phyloP scores from a whole-genome alignment of 495 filamentous ascomycete species.

The Tuber umbilicatum region DNA sequence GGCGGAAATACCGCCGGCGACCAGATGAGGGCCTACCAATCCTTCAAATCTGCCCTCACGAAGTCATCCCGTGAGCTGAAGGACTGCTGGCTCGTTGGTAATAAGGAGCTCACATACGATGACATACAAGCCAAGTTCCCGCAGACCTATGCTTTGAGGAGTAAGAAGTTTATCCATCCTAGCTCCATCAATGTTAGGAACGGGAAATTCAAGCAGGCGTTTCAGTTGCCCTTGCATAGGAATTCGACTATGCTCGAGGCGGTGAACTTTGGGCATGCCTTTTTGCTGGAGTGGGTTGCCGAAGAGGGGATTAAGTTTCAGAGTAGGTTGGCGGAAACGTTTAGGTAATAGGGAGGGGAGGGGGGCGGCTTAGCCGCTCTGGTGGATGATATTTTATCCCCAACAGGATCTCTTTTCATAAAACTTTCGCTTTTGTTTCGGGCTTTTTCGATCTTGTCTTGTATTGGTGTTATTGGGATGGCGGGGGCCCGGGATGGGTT shows the following conservation, averaged over 20 bases:
- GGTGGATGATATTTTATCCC: not conserved
- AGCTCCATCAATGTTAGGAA: constrained; percentile 14
- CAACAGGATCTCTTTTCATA: not conserved
- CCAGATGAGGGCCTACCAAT: constrained; percentile 28
- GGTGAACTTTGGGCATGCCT: constrained; percentile 37
- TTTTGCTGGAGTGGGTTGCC: constrained; percentile 37
- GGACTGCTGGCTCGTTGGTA: constrained; percentile 37
- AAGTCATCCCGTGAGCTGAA: constrained; percentile 31
- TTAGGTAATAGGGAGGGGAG: not conserved
- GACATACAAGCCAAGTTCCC: constrained; percentile 31
- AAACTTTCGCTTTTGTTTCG: not conserved
- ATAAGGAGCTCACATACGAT: constrained; percentile 32
- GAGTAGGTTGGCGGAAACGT: constrained; percentile 23
- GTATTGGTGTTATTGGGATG: constrained; percentile 4
- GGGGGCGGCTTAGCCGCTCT: not conserved
- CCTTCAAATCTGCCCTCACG: constrained; percentile 28
- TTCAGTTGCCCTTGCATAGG: constrained; percentile 35
- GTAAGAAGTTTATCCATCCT: constrained; percentile 32
- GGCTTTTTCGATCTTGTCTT: constrained; percentile 7
- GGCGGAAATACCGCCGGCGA: constrained; percentile 21
- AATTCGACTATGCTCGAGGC: constrained; percentile 40
- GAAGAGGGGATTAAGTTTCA: constrained; percentile 30
- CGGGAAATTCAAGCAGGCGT: constrained; percentile 35
- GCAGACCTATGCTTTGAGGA: constrained; percentile 25
- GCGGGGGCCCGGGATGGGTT: constrained; percentile 4